A percentile compares a stretch with the other conserved stretches of the same genome.
Evolutionary conservation across 2,329 filamentous ascomycete species (phyloP).

Genomic region (Cyanodermella asteris): DNA sequence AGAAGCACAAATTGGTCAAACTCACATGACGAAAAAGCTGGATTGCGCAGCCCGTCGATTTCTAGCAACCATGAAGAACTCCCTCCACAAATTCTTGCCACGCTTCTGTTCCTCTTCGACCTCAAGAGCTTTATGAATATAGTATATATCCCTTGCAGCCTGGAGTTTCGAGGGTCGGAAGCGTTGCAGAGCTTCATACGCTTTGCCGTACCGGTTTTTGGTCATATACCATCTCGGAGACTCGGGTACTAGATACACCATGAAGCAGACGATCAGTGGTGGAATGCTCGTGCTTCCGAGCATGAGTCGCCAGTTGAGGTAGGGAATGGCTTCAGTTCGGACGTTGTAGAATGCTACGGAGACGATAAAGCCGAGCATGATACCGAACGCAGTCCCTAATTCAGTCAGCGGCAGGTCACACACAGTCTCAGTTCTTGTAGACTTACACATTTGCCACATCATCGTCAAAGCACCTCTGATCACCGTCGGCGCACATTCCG

Average conservation of each 20-base stretch:
- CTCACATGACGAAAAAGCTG: slow-evolving; percentile 11
- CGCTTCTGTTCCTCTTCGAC: slow-evolving; percentile 34
- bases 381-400: slow-evolving; percentile 20
- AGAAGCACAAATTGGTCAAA: slow-evolving; percentile 12
- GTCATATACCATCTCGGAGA: slow-evolving; percentile 30
- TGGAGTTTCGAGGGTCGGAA: slow-evolving; percentile 29
- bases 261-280: slow-evolving; percentile 31
- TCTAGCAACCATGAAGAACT: slow-evolving; percentile 37
- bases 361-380: slow-evolving; percentile 24
- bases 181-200: slow-evolving; percentile 25
- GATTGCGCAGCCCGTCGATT: slow-evolving; percentile 37
- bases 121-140: slow-evolving; percentile 35
- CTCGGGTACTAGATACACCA: slow-evolving; percentile 43
- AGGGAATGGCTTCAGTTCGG: slow-evolving; percentile 27
- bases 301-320: slow-evolving; percentile 46
- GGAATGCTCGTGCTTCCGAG: slow-evolving; percentile 44
- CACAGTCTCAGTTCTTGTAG: not conserved
- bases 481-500: slow-evolving; percentile 33
- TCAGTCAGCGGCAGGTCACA: too few species aligned
- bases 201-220: slow-evolving; percentile 22
- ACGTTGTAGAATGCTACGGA: slow-evolving; percentile 40
- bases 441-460: slow-evolving; percentile 27
- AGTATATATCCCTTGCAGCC: slow-evolving; percentile 34
- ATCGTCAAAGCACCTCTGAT: slow-evolving; percentile 29
- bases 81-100: slow-evolving; percentile 28